Evolutionary conservation across 148 eudicot species (phyloP).

Genomic region (Vaccinium vitisidaea): DNA sequence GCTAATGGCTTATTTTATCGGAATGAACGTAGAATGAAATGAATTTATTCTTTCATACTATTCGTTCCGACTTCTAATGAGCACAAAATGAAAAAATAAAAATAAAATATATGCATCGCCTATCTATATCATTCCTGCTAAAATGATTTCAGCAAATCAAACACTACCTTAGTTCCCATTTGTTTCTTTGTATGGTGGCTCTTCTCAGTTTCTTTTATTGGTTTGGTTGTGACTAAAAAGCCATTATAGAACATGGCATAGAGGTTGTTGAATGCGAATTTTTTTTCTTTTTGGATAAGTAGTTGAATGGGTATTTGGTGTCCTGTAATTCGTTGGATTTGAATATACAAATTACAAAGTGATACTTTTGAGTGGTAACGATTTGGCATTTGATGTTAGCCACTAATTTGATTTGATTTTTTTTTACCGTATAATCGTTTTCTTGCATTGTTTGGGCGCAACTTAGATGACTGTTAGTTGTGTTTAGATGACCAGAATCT

Average conservation of each 20-base stretch:
- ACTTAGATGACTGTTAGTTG: no score
- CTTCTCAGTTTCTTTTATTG: background rate
- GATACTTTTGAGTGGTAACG: background rate
- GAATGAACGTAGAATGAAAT: no score
- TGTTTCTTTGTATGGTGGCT: background rate
- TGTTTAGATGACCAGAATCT: no score
- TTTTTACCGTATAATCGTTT: no score
- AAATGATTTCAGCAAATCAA: background rate
- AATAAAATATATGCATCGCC: background rate
- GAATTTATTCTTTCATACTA: no score
- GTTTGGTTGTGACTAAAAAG: background rate
- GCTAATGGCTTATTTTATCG: background rate
- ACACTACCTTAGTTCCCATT: background rate
- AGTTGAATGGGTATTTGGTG: background rate
- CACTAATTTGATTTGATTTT: no score
- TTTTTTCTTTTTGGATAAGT: no score
- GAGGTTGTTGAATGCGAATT: no score
- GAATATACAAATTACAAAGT: background rate
- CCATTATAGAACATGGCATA: no score
- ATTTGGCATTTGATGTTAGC: background rate
- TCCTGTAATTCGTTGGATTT: constrained; percentile 3
- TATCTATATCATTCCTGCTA: background rate
- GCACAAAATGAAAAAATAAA: background rate
- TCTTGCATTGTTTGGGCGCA: no score
- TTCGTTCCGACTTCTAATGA: no score